Evolutionary conservation across 768 basidiomycete species (phyloP).

Genomic region (Hypholoma fasciculare): DNA sequence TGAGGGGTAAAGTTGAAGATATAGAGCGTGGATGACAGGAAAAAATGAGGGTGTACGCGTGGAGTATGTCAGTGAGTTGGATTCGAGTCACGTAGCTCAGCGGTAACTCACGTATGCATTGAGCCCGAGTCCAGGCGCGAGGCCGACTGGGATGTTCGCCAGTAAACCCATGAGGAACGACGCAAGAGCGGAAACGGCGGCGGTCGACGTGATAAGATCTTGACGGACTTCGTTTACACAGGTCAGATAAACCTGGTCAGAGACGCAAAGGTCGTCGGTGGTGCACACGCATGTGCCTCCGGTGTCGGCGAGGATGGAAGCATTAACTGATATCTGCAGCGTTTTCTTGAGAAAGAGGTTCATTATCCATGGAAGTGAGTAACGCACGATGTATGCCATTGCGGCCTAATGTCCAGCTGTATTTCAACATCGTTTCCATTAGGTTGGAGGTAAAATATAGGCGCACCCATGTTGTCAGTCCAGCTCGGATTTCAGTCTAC

Average conservation of each 20-base stretch:
- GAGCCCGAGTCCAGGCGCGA: slow-evolving; percentile 84
- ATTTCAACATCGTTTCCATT: slow-evolving; percentile 2
- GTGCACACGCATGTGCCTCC: slow-evolving; percentile 85
- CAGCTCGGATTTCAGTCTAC: slow-evolving; percentile 78
- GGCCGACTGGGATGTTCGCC: slow-evolving; percentile 87
- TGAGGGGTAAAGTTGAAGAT: too few species aligned
- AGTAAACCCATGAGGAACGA: slow-evolving; percentile 82
- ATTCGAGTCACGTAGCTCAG: background rate
- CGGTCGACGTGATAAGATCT: slow-evolving; percentile 83
- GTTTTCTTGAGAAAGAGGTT: slow-evolving; percentile 5
- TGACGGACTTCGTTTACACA: slow-evolving; percentile 65
- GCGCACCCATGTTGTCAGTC: slow-evolving; percentile 79
- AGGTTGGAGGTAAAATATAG: background rate
- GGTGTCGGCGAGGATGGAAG: slow-evolving; percentile 70
- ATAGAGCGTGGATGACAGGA: too few species aligned
- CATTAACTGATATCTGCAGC: slow-evolving; percentile 79
- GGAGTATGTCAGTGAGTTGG: background rate
- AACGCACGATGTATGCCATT: slow-evolving; percentile 80
- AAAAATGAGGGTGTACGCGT: background rate
- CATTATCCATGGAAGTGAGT: background rate
- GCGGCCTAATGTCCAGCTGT: slow-evolving; percentile 47
- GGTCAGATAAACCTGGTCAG: slow-evolving; percentile 50
- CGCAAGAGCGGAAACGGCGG: slow-evolving; percentile 71
- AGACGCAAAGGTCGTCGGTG: slow-evolving; percentile 51
- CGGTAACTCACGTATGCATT: slow-evolving; percentile 67